These are phyloP conservation scores for Rhododendron williamsianum DNA, from an alignment of 148 eudicot genomes.

Conservation along the genomic window DNA sequence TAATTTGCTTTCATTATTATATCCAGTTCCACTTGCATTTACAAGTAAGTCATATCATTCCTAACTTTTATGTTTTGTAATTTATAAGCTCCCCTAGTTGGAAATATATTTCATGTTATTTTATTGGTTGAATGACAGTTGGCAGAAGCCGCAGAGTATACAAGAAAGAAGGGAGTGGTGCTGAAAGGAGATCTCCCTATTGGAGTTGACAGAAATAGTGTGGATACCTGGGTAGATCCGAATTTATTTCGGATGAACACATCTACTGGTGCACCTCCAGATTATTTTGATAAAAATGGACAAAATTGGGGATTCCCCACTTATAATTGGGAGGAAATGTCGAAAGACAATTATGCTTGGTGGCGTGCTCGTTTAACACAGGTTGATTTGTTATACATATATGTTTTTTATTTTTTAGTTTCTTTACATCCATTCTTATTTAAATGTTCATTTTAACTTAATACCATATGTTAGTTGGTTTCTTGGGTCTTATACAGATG, in stretches of 20 bases:
- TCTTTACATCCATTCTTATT: not conserved
- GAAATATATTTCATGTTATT: not conserved
- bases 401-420: not conserved
- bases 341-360: conserved; percentile 96
- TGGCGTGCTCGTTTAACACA: conserved; percentile 96
- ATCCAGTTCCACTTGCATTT: conserved; percentile 81
- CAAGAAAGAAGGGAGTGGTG: conserved; percentile 77
- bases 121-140: conserved; percentile 38
- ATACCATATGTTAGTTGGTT: not conserved
- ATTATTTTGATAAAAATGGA: conserved; percentile 97
- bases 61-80: conserved; percentile 8
- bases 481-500: conserved; percentile 46
- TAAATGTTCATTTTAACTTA: not conserved
- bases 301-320: conserved; percentile 99
- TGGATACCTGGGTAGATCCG: conserved; percentile 97
- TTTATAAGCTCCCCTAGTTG: not conserved
- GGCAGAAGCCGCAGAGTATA: conserved; percentile 87
- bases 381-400: conserved; percentile 32
- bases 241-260: conserved; percentile 93
- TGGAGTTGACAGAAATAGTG: conserved; percentile 92
- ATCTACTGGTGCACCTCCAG: conserved; percentile 99
- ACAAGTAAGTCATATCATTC: conserved; percentile 46
- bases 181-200: conserved; percentile 97
- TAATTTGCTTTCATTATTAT: conserved; percentile 80
- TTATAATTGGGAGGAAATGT: conserved; percentile 99